Conservation (phyloP, 306 rosid species). For the Cajanus cajan region DNA sequence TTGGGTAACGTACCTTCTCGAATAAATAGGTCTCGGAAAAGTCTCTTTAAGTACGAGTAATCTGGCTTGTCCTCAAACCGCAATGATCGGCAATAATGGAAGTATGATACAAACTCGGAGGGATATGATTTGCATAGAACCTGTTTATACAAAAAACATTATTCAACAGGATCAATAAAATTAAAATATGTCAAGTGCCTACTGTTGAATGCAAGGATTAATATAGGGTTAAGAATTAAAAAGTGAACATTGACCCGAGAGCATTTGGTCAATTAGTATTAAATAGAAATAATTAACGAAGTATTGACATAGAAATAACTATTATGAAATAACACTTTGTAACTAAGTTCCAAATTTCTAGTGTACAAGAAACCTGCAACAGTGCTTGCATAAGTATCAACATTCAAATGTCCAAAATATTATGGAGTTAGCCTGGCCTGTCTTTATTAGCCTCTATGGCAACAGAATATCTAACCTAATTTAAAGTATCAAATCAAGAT, state of each 20-base stretch:
- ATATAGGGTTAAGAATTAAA: not conserved
- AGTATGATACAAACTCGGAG: conserved; percentile 92
- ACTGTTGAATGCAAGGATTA: conserved; percentile 16
- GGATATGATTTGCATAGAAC: conserved; percentile 90
- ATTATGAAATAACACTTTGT: too few species aligned
- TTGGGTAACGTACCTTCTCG: conserved; percentile 67
- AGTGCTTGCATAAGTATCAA: not conserved
- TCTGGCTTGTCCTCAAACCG: conserved; percentile 99
- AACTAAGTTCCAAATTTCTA: conserved; percentile 9
- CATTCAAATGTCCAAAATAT: not conserved
- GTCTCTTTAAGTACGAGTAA: conserved; percentile 95
- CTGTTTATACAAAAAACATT: conserved; percentile 52
- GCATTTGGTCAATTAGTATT: not conserved
- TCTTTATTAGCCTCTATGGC: conserved; percentile 3
- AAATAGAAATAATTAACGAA: too few species aligned
- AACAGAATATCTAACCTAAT: conserved; percentile 17
- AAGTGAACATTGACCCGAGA: conserved; percentile 1
- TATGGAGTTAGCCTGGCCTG: not conserved
- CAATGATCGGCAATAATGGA: conserved; percentile 94
- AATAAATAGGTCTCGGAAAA: conserved; percentile 89
- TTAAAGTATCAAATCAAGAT: conserved; percentile 7
- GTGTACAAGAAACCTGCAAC: not conserved
- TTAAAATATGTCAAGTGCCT: conserved; percentile 8
- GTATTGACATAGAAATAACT: too few species aligned
- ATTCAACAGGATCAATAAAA: conserved; percentile 30